These are phyloP conservation scores for Suillus variegatus DNA, from an alignment of 768 basidiomycete species.

Conservation along the genomic window DNA sequence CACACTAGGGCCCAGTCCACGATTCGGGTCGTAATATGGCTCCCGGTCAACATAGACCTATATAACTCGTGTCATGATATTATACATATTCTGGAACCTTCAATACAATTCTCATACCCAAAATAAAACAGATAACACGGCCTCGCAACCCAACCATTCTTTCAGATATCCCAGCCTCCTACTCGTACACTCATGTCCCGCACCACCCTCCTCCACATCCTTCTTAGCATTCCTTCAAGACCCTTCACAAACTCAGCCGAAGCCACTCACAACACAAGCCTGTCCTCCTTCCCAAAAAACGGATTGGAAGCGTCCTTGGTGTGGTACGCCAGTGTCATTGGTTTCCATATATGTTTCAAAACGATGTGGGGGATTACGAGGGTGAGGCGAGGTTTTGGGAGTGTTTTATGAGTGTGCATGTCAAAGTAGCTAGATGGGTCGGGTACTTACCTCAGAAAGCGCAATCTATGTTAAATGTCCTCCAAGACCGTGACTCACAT, in stretches of 20 bases:
- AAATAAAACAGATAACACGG: no score
- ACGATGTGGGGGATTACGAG: constrained; percentile 50
- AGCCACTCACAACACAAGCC: constrained; percentile 62
- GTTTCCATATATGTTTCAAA: constrained; percentile 46
- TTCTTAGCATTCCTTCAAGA: no score
- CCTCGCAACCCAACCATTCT: constrained; percentile 14
- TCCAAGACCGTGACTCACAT: constrained; percentile 70
- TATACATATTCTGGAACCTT: no score
- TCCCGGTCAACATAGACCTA: no score
- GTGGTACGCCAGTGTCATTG: constrained; percentile 44
- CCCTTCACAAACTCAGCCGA: constrained; percentile 24
- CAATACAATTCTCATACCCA: no score
- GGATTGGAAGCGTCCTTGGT: constrained; percentile 46
- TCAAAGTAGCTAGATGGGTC: background rate
- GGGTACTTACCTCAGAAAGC: constrained; percentile 43
- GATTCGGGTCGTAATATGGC: no score
- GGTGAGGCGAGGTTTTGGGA: constrained; percentile 45
- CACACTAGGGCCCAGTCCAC: no score
- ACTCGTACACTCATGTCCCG: constrained; percentile 63
- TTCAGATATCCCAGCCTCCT: constrained; percentile 39
- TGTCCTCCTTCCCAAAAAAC: constrained; percentile 64
- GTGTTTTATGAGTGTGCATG: background rate
- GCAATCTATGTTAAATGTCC: constrained; percentile 83
- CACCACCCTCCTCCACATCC: constrained; percentile 30
- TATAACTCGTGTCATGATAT: no score